Evolutionary conservation across 2,329 filamentous ascomycete species (phyloP).

Genomic region (Alternaria incomplexa): DNA sequence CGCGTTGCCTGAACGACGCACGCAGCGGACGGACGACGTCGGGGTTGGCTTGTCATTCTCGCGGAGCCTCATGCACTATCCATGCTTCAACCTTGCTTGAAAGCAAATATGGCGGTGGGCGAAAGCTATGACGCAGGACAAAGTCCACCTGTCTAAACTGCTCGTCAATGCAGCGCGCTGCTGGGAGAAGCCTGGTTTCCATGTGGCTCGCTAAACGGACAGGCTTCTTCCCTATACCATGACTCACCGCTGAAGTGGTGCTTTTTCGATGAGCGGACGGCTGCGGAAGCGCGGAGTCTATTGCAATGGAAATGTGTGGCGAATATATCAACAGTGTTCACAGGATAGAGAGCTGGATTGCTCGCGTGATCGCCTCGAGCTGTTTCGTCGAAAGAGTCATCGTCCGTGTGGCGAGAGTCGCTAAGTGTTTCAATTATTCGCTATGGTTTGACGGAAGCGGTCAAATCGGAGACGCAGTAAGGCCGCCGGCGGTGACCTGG

Average conservation of each 20-base stretch:
- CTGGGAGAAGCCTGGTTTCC: conserved; percentile 21
- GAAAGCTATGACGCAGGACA: conserved; percentile 28
- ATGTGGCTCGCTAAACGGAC: conserved; percentile 23
- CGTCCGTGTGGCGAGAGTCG: conserved; percentile 4
- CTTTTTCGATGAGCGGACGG: conserved; percentile 3
- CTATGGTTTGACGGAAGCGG: conserved; percentile 1
- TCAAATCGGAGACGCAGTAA: conserved; percentile 10
- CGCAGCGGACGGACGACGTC: neutral
- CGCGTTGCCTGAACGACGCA: conserved; percentile 20
- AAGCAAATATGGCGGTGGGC: conserved; percentile 14
- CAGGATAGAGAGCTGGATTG: conserved; percentile 5
- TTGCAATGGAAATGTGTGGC: conserved; percentile 1
- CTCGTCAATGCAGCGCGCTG: conserved; percentile 25
- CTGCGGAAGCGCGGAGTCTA: neutral
- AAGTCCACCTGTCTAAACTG: conserved; percentile 23
- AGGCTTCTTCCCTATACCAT: conserved; percentile 23
- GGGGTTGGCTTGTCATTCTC: conserved; percentile 7
- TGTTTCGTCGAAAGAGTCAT: neutral
- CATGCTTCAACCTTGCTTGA: conserved; percentile 21
- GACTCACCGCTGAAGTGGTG: conserved; percentile 23
- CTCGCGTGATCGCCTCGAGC: conserved; percentile 6
- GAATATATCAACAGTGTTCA: neutral
- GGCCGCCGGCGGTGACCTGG: conserved; percentile 14
- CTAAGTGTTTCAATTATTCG: conserved; percentile 8
- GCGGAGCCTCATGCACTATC: conserved; percentile 18